Percentiles rank a stretch among this genome's conserved stretches.
phyloP scores from a whole-genome alignment of 1,284 basidiomycete genomes.

The Trichosporon sp. region DNA sequence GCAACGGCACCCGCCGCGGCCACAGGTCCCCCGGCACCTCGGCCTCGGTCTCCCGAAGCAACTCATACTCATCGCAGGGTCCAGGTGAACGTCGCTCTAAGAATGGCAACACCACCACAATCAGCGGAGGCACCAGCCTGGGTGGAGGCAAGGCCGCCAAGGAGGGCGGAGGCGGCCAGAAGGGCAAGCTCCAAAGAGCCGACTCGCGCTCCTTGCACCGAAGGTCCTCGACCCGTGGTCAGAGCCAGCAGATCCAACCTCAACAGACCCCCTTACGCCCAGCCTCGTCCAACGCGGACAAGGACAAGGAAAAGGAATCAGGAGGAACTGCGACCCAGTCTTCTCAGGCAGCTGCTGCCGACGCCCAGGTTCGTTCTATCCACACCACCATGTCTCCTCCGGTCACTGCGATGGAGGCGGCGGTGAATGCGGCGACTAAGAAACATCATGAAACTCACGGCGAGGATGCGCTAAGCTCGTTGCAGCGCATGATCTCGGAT shows the following conservation, averaged over 20 bases:
- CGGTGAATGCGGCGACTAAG: constrained; percentile 38
- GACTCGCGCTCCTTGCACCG: constrained; percentile 11
- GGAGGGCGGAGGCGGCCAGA: not conserved
- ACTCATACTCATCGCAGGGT: constrained; percentile 31
- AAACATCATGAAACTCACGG: constrained; percentile 32
- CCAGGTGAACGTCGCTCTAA: constrained; percentile 25
- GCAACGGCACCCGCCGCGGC: constrained; percentile 25
- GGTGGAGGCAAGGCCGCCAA: constrained; percentile 18
- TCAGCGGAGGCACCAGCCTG: constrained; percentile 39
- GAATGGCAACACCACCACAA: constrained; percentile 37
- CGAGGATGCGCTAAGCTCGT: constrained; percentile 37
- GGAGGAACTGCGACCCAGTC: constrained; percentile 4
- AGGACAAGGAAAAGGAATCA: constrained; percentile 14
- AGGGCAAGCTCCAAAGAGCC: constrained; percentile 1
- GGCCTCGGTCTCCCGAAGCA: constrained; percentile 31
- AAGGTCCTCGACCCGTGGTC: constrained; percentile 10
- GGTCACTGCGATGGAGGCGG: constrained; percentile 41
- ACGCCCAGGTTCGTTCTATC: constrained; percentile 23
- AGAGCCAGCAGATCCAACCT: not conserved
- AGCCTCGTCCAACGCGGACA: constrained; percentile 17
- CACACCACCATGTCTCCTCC: constrained; percentile 33
- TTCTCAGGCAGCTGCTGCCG: constrained; percentile 10
- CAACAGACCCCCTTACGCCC: constrained; percentile 11
- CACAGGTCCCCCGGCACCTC: constrained; percentile 20
- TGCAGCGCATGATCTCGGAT: constrained; percentile 48